Conservation (phyloP, 164 flowering plant species). For the Liriodendron chinense region DNA sequence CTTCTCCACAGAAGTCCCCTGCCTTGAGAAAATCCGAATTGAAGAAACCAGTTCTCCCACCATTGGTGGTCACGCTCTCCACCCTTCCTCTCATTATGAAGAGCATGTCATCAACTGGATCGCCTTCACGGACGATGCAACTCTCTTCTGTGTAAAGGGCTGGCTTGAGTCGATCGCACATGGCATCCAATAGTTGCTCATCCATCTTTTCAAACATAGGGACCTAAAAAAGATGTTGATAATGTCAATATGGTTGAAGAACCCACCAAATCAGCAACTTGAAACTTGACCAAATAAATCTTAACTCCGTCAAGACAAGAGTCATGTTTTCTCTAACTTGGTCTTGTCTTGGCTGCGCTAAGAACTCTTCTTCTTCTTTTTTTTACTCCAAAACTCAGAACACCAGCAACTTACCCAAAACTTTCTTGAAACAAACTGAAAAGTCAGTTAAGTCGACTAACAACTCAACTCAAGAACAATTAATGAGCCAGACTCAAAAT, state of each 20-base stretch:
- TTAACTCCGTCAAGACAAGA: too few relatives aligned
- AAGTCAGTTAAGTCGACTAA: too few relatives aligned
- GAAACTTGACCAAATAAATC: too few relatives aligned
- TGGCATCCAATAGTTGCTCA: constrained; percentile 82
- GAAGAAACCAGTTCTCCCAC: constrained; percentile 92
- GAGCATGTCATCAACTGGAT: constrained; percentile 93
- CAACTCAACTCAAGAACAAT: too few relatives aligned
- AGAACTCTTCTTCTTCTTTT: too few relatives aligned
- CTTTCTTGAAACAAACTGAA: too few relatives aligned
- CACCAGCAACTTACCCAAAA: too few relatives aligned
- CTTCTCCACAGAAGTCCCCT: constrained; percentile 98
- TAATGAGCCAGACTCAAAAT: too few relatives aligned
- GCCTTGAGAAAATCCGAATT: constrained; percentile 72
- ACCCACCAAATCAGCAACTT: not conserved
- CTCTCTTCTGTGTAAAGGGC: constrained; percentile 75
- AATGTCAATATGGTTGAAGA: not conserved
- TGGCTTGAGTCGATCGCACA: constrained; percentile 92
- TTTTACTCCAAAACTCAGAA: too few relatives aligned
- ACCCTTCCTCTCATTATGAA: constrained; percentile 91
- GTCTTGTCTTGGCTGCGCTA: too few relatives aligned
- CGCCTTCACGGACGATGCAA: constrained; percentile 86
- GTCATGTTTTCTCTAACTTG: too few relatives aligned
- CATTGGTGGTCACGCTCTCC: constrained; percentile 73
- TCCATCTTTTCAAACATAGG: constrained; percentile 97
- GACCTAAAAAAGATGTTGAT: constrained; percentile 41